Evolutionary conservation across 78 protist genomes (phyloP), one percentile per base, ranked within the genome.

Genomic region (Dictyostelium citrinum): DNA sequence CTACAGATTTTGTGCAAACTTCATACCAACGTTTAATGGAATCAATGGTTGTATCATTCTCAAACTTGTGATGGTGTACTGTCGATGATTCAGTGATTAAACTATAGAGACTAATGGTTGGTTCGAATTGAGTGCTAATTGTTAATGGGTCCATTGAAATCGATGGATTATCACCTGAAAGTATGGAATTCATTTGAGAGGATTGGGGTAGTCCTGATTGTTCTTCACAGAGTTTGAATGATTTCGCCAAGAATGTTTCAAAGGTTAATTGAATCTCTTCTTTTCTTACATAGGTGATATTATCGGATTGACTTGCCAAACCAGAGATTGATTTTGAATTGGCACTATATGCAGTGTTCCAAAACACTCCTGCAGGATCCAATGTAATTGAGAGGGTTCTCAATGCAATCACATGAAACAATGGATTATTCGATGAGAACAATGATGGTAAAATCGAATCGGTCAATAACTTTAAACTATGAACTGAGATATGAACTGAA

Each of bases 11-110:
- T 10, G 93, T 88, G 24, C 93, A 88, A 31, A 88, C 93, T 41
- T 88, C 93, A 49, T 88, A 88, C 93, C 93, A 88, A 37, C 93
- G 39, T 33, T 88, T 88, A n/a, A 88, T 88, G 14, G 93, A 84
- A 17, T 88, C 93, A 6, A 88, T 72, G 6, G 93, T 88, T 29
- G 93, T 76, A 29, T 88, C 93, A 11, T 41, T 74, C 35, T 88
- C 93, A 46, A 88, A 88, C 17, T 88, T 88, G 2, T 76, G 80
- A 35, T 78, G 84, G 16, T 80, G 84, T 8, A 68, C 76, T 9
- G 58, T 60, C 14, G 84, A 46, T 7, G 84, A 55, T 22, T 88
- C 93, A 2, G 78, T 61, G 5, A 88, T 88, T 20, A 88, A 33
- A 5, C 81, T 67, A 33, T 88, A 88, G 14, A 88, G 80, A 4